Base-by-base conservation (phyloP, 83 land plant species). In the Diphasiastrum complanatum region DNA sequence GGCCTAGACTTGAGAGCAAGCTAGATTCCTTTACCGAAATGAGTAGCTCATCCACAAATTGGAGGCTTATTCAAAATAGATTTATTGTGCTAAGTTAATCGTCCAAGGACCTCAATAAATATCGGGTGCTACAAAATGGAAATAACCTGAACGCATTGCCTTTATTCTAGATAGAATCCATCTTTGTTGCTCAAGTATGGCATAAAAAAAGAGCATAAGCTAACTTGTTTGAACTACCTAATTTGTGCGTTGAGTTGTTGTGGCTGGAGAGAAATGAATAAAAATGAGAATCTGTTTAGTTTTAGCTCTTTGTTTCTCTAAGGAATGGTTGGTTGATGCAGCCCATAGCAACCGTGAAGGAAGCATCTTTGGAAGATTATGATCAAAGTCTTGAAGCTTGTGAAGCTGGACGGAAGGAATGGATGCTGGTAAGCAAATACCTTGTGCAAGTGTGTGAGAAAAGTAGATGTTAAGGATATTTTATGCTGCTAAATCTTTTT, bases 351-450 rank as follows among this genome's bases (percentile, higher is more conserved):
- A 79, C 75, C 31, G 87, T 91, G 12, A 66, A 63, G 53, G 97
- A 87, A 72, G 95, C 80, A 16, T 87, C 95, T 2, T 58, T 81
- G 26, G 70, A 77, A 60, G 97, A 91, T 57, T 91, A 91, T 61
- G 91, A 88, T 66, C 80, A 81, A 14, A 85, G 87, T 27, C 46
- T 91, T 76, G 56, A 48, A 22, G 81, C 87, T 43, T 87, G 87
- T 59, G 71, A 28, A 45, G 78, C 75, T 43, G 95, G 95, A 20
- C 38, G 87, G 2, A 76, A 80, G 52, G 61, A 60, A 50, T 91
- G 97, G 97, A 87, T 85, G 90, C 78, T 76, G 47, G 95, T 91
- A 49, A 65, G 77, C 35, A 10, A 27, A 20, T 54, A 30, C 14
- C n/a, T 8, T 18, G 23, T 8, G 51, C n/a, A 47, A 4, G 5